These are phyloP conservation scores for Cystobasidium tubakii DNA, from an alignment of 768 basidiomycete species.

Conservation along the genomic window DNA sequence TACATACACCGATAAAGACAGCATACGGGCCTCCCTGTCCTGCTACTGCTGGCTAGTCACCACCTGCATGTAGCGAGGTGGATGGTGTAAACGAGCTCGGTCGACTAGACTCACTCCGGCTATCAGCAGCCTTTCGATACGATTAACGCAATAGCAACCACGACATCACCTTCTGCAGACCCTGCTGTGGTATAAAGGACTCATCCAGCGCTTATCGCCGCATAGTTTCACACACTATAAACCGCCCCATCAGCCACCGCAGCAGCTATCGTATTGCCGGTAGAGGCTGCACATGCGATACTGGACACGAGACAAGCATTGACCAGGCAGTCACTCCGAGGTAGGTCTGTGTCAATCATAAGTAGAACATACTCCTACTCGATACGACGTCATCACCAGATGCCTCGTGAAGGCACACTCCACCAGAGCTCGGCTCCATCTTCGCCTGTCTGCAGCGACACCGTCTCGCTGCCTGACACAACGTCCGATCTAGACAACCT, in stretches of 20 bases:
- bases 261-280: not conserved
- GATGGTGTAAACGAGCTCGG: too few relatives aligned
- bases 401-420: not conserved
- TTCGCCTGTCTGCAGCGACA: constrained; percentile 6
- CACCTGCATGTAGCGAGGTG: too few relatives aligned
- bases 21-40: too few relatives aligned
- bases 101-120: too few relatives aligned
- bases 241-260: not conserved
- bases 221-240: not conserved
- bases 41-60: too few relatives aligned
- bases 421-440: not conserved
- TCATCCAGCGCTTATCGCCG: not conserved
- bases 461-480: constrained; percentile 2
- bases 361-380: not conserved
- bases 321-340: not conserved
- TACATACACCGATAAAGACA: too few relatives aligned
- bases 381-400: not conserved
- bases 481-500: constrained; percentile 6
- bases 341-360: not conserved
- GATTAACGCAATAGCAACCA: too few relatives aligned
- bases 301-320: not conserved
- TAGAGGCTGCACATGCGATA: not conserved
- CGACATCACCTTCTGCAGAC: too few relatives aligned
- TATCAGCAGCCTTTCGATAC: too few relatives aligned
- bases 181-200: too few relatives aligned